Conservation (phyloP, 306 rosid genomes). For the Canavalia gladiata region DNA sequence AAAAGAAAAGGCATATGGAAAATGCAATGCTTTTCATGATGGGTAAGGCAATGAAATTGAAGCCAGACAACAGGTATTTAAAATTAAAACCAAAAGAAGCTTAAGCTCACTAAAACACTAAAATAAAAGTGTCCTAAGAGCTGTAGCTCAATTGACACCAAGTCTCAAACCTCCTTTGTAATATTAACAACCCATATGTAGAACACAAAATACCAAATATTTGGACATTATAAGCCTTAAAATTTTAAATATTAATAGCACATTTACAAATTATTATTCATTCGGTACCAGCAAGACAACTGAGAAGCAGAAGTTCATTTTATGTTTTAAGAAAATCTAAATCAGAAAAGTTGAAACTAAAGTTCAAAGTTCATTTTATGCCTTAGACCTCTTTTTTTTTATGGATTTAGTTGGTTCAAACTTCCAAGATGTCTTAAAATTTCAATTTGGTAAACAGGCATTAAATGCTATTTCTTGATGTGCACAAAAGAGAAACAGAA, state of each 20-base stretch:
- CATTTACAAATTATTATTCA: background rate
- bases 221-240: constrained; percentile 7
- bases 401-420: constrained; percentile 16
- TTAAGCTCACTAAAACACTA: background rate
- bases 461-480: background rate
- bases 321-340: constrained; percentile 12
- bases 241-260: background rate
- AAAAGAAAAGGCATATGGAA: background rate
- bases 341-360: background rate
- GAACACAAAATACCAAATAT: background rate
- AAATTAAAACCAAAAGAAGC: background rate
- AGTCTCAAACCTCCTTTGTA: background rate
- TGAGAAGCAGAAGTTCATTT: constrained; percentile 2
- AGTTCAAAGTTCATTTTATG: background rate
- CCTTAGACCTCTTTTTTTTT: background rate
- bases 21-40: background rate
- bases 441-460: background rate
- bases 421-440: constrained; percentile 6
- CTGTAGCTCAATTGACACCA: background rate
- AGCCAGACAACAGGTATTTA: constrained; percentile 14
- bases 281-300: constrained; percentile 21
- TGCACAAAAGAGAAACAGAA: constrained; percentile 26
- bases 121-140: constrained; percentile 1
- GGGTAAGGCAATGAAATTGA: constrained; percentile 1
- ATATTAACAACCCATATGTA: background rate